Base-by-base conservation (phyloP, 2,329 filamentous ascomycete species). In the Xylaria multiplex region DNA sequence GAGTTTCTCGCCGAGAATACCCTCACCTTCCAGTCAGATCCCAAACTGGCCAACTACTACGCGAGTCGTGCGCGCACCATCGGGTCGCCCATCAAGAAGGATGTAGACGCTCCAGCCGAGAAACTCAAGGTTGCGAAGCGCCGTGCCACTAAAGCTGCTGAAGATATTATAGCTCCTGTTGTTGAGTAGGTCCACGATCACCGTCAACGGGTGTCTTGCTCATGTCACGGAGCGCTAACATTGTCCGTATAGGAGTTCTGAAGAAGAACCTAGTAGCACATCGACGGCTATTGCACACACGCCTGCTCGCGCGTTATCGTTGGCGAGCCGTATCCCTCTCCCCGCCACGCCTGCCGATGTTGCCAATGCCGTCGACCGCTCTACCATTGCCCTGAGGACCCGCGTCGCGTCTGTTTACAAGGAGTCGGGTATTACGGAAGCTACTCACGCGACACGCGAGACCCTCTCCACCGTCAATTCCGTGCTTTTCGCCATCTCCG, bases 321-420 rank as follows among this genome's bases (percentile, higher is more conserved):
- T 86, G 57, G 84, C 87, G 65, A 78, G 82, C 64, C 89, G 87
- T 73, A 86, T 93, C 58, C 87, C 90, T n/a, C 83, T 96, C 58
- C 93, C 93, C 24, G 89, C 93, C 8, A 93, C 93, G 1, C 93
- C 93, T 6, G 90, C 91, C 46, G 88, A 91, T 67, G 89, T 97
- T 42, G 91, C 90, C 45, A 84, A 90, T 71, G 89, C 88, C 69
- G 89, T 96, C 76, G 93, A 96, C 80, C 89, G 86, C 74, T 88
- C 87, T 67, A 88, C 90, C 8, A 77, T 88, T 50, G 86, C 86
- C 16, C 79, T 96, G 65, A 89, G 91, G 77, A 84, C 86, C 61
- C 88, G 90, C 77, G 87, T 91, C 70, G 81, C 83, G 45, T 85
- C 87, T 46, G 79, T 89, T 53, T 92, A 91, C 80, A 82, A 87